Percentiles rank a stretch among this genome's conserved stretches.
phyloP scores from a whole-genome alignment of 164 flowering plant genomes.

The Warburgia ugandensis region DNA sequence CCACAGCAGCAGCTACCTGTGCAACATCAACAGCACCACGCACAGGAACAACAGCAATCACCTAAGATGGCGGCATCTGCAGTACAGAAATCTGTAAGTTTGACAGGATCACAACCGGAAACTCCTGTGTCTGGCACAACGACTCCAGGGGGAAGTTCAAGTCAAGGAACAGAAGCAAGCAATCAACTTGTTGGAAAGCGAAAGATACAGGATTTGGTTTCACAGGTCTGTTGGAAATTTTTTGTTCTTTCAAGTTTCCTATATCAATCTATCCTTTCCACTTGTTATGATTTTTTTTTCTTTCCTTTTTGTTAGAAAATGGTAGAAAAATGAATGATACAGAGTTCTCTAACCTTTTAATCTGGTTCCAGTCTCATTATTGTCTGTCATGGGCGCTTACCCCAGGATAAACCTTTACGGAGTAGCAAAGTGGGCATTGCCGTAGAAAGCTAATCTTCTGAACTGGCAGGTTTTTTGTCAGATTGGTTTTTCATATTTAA shows the following conservation, averaged over 20 bases:
- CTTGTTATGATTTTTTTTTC: neutral
- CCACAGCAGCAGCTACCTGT: conserved; percentile 27
- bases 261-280: neutral
- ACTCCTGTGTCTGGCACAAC: conserved; percentile 84
- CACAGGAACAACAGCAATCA: no score
- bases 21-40: no score
- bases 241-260: neutral
- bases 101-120: conserved; percentile 90
- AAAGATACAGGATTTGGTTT: conserved; percentile 85
- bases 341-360: no score
- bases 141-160: conserved; percentile 90
- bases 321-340: no score
- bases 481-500: no score
- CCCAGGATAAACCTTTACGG: no score
- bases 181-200: conserved; percentile 94
- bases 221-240: conserved; percentile 65
- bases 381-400: no score
- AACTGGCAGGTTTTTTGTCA: no score
- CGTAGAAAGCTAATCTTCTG: no score
- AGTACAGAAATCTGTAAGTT: conserved; percentile 74
- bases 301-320: neutral
- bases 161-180: conserved; percentile 88
- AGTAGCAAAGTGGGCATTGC: no score
- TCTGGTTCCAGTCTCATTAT: no score
- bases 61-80: conserved; percentile 54